These are phyloP conservation scores for Alloteropsis semialata DNA, from an alignment of 176 grass and related monocot species.

Conservation along the genomic window DNA sequence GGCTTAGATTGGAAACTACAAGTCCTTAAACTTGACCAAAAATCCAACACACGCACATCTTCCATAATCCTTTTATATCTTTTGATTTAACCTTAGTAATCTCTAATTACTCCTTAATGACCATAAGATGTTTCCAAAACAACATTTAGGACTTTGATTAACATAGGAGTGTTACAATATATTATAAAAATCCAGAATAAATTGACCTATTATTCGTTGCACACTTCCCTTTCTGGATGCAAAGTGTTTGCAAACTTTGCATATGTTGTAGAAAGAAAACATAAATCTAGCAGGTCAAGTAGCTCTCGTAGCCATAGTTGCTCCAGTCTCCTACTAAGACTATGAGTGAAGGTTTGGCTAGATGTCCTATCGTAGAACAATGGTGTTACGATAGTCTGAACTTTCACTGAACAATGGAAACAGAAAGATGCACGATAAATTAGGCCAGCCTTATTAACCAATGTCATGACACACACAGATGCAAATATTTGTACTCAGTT, in stretches of 20 bases:
- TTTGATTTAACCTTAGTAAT: too few species aligned
- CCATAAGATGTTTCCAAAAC: too few species aligned
- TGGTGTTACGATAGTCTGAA: not conserved
- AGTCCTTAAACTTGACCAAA: too few species aligned
- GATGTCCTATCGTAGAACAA: not conserved
- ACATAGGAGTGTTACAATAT: not conserved
- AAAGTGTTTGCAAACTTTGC: not conserved
- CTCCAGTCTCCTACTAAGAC: not conserved
- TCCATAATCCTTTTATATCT: too few species aligned
- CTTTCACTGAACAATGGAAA: not conserved
- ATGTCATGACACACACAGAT: not conserved
- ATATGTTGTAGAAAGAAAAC: not conserved
- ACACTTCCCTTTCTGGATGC: not conserved
- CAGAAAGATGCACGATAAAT: not conserved
- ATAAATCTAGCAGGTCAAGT: not conserved
- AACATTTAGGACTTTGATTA: too few species aligned
- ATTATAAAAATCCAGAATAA: not conserved
- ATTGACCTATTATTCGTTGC: not conserved
- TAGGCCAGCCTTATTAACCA: not conserved
- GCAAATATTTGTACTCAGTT: too few species aligned
- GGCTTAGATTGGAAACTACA: too few species aligned
- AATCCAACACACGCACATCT: too few species aligned
- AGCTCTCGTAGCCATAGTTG: not conserved
- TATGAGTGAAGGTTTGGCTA: not conserved
- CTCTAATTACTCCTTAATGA: too few species aligned